Percentiles rank a stretch among this genome's conserved stretches.
Conservation (phyloP, 2,329 filamentous ascomycete genomes). For the Escovopsis weberi region DNA sequence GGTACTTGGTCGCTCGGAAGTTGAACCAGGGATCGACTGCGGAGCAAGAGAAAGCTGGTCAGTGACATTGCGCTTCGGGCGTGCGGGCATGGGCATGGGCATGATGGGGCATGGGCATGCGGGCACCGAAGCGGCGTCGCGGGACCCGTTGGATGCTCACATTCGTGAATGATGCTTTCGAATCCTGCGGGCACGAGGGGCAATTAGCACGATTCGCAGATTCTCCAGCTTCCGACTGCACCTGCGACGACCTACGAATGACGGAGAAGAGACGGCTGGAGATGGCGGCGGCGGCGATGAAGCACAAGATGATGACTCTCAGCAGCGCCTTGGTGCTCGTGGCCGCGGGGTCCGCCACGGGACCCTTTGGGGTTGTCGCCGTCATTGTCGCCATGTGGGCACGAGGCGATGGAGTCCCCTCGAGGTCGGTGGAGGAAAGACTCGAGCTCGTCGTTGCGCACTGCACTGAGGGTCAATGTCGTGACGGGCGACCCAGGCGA, state of each 20-base stretch:
- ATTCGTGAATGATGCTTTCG: slow-evolving; percentile 99
- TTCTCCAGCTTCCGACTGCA: background rate
- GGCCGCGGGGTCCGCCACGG: slow-evolving; percentile 63
- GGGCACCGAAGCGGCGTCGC: too few species aligned
- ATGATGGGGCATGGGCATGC: too few species aligned
- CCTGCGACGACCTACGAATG: slow-evolving; percentile 53
- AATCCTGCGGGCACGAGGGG: slow-evolving; percentile 45
- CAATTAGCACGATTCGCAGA: too few species aligned
- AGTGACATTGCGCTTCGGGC: background rate
- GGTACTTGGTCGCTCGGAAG: slow-evolving; percentile 94
- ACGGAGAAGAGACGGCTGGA: slow-evolving; percentile 95
- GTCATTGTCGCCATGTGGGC: slow-evolving; percentile 25
- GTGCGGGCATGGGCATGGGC: slow-evolving; percentile 13
- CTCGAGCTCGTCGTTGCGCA: slow-evolving; percentile 12
- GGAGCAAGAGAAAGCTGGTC: slow-evolving; percentile 8
- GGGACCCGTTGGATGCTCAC: slow-evolving; percentile 35
- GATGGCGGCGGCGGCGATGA: slow-evolving; percentile 84
- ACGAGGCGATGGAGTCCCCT: slow-evolving; percentile 16
- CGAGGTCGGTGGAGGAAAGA: slow-evolving; percentile 16
- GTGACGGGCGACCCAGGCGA: too few species aligned
- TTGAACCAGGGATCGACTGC: slow-evolving; percentile 99
- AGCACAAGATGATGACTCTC: slow-evolving; percentile 74
- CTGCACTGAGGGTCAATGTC: slow-evolving; percentile 9
- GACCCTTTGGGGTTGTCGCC: slow-evolving; percentile 28
- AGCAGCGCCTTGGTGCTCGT: slow-evolving; percentile 74